Percentiles rank a stretch among this genome's conserved stretches.
Evolutionary conservation across 179 eudicot genomes (phyloP).

Genomic region (Carnegiea gigantea): DNA sequence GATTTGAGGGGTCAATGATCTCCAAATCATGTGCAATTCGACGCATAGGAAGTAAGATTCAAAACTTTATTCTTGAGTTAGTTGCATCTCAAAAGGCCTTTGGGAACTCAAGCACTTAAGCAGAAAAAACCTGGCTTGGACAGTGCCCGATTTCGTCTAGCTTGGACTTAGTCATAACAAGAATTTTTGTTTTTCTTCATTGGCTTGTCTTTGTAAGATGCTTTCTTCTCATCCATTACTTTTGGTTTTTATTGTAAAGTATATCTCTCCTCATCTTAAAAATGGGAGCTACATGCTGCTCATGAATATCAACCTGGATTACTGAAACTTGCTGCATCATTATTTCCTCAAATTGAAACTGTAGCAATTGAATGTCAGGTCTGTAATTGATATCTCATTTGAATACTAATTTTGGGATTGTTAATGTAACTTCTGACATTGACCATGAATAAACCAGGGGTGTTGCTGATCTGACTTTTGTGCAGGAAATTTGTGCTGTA

Average conservation of each 20-base stretch:
- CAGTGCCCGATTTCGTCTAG: no score
- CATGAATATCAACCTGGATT: neutral
- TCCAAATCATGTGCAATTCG: no score
- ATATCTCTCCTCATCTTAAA: neutral
- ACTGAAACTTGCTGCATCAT: neutral
- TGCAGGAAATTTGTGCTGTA: slow-evolving; percentile 83
- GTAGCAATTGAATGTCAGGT: neutral
- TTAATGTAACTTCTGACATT: neutral
- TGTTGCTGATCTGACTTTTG: slow-evolving; percentile 29
- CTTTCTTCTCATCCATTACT: neutral
- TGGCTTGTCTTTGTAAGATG: neutral
- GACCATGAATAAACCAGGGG: neutral
- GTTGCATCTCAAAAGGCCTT: no score
- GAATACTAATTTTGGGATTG: neutral
- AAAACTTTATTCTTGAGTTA: no score
- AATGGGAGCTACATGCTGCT: neutral
- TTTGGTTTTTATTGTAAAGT: no score
- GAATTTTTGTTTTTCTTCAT: no score
- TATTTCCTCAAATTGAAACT: neutral
- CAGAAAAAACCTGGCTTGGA: no score
- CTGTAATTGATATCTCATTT: neutral
- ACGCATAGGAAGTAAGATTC: no score
- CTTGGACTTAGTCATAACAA: no score
- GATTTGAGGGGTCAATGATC: no score
- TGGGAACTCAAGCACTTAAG: no score